Evolutionary conservation across 768 basidiomycete species (phyloP).

Genomic region (Mycena pura): DNA sequence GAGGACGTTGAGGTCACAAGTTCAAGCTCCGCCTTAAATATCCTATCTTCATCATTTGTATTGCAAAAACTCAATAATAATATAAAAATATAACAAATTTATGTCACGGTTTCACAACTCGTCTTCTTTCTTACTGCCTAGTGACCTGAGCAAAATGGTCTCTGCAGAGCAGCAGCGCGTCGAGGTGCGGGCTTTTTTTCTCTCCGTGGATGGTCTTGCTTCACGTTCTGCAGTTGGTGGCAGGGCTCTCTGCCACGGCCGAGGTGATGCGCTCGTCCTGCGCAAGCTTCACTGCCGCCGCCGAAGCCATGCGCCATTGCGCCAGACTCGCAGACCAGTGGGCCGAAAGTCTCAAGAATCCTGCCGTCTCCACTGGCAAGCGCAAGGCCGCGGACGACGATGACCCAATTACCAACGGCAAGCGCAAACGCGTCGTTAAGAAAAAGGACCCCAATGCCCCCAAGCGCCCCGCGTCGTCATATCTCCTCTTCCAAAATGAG

Average conservation of each 20-base stretch:
- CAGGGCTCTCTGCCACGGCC: conserved; percentile 62
- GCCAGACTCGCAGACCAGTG: conserved; percentile 68
- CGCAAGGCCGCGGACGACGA: conserved; percentile 58
- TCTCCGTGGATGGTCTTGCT: background rate
- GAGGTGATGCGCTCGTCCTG: conserved; percentile 56
- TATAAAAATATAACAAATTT: too few relatives aligned
- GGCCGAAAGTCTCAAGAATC: conserved; percentile 53
- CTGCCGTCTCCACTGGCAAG: conserved; percentile 49
- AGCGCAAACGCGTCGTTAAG: conserved; percentile 67
- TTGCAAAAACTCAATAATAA: background rate
- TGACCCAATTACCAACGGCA: conserved; percentile 43
- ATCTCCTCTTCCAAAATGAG: conserved; percentile 94
- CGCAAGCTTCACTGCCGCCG: conserved; percentile 59
- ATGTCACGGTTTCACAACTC: background rate
- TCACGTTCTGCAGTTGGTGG: conserved; percentile 21
- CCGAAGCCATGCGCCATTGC: conserved; percentile 67
- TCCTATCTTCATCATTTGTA: too few relatives aligned
- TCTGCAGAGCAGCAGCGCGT: conserved; percentile 6
- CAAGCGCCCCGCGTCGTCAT: conserved; percentile 91
- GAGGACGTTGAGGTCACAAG: background rate
- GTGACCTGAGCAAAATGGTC: conserved; percentile 17
- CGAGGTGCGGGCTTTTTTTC: background rate
- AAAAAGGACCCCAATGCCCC: conserved; percentile 93
- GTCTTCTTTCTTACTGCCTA: background rate
- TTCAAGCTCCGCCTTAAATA: background rate